phyloP scores from a whole-genome alignment of 1,284 basidiomycete species.

The Rhodotorula sp. region DNA sequence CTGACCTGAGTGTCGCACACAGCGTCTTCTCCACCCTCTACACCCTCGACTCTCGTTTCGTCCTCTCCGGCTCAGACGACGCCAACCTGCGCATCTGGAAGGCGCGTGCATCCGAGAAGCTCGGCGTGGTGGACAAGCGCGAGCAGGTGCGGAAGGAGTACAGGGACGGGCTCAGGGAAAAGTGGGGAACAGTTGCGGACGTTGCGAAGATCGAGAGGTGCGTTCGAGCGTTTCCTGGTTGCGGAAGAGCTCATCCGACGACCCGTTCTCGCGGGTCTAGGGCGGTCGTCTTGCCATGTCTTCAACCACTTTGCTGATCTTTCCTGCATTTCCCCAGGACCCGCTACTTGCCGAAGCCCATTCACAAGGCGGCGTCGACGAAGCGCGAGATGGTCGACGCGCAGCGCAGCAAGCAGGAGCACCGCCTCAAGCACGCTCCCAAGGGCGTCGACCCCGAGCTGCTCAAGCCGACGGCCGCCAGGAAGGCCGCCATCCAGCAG shows the following conservation, averaged over 20 bases:
- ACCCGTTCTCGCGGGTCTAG: too few relatives aligned
- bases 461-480: conserved; percentile 85
- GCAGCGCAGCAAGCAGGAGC: conserved; percentile 85
- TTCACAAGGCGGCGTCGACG: conserved; percentile 81
- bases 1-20: conserved; percentile 12
- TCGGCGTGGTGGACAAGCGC: conserved; percentile 86
- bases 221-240: conserved; percentile 39
- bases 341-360: conserved; percentile 83
- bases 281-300: neutral
- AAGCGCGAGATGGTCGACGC: conserved; percentile 93
- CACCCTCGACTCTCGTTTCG: conserved; percentile 87
- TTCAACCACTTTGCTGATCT: neutral
- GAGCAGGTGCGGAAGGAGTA: conserved; percentile 93
- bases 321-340: conserved; percentile 55
- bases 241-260: neutral
- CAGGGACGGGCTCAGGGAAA: conserved; percentile 77
- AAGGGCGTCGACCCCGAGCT: conserved; percentile 81
- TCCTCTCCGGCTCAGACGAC: conserved; percentile 92
- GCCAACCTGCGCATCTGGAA: conserved; percentile 98
- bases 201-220: conserved; percentile 79
- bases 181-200: conserved; percentile 81
- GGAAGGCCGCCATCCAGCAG: conserved; percentile 58
- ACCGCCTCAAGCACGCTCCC: conserved; percentile 59
- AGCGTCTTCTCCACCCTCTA: conserved; percentile 58
- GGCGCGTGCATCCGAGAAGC: conserved; percentile 82